A percentile compares a stretch with the other conserved stretches of the same genome.
Conservation (phyloP, 2,329 filamentous ascomycete genomes). For the Fusarium austroafricanum region DNA sequence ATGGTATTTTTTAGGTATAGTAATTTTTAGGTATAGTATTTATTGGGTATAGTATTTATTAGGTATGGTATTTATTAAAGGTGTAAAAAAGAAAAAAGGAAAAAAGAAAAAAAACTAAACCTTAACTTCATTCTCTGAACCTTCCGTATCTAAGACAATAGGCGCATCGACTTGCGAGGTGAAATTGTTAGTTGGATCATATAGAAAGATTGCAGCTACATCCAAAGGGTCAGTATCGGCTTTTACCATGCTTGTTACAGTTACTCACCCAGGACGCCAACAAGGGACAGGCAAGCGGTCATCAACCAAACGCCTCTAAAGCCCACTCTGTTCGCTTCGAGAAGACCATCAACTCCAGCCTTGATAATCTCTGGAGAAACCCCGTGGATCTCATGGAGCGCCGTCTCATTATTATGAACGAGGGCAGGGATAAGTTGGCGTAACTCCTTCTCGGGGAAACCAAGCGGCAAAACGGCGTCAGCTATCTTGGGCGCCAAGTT, state of each 20-base stretch:
- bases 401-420: neutral
- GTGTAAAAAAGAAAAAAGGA: too few species aligned
- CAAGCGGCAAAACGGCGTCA: neutral
- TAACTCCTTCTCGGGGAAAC: neutral
- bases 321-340: neutral
- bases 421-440: neutral
- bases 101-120: too few species aligned
- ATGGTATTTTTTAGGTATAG: too few species aligned
- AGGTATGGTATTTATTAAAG: too few species aligned
- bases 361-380: neutral
- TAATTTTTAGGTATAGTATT: too few species aligned
- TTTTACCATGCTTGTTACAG: too few species aligned
- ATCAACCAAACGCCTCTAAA: slow-evolving; percentile 2
- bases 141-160: neutral
- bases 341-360: neutral
- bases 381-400: rapidly evolving
- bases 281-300: neutral
- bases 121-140: too few species aligned
- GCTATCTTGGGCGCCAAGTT: neutral
- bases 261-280: neutral
- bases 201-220: neutral
- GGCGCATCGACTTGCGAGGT: neutral
- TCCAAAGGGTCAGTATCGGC: neutral
- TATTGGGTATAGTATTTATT: too few species aligned
- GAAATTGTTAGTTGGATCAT: neutral